Percentiles rank a stretch among this genome's conserved stretches.
Conservation (phyloP, 345 rosid species). For the Gossypium raimondii region DNA sequence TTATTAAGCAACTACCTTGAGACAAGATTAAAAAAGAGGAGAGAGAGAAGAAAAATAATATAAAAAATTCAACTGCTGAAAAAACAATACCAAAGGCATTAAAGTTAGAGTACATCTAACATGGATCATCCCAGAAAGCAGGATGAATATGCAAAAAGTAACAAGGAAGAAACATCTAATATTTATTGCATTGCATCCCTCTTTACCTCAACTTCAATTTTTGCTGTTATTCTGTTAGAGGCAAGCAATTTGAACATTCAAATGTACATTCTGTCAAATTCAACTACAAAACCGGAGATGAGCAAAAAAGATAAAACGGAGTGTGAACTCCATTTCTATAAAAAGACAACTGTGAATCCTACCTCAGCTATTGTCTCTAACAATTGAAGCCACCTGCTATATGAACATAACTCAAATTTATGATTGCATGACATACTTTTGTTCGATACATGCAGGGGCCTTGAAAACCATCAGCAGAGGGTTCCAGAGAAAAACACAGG, state of each 20-base stretch:
- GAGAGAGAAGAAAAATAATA: no score
- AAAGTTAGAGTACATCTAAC: background rate
- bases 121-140: background rate
- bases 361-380: conserved; percentile 32
- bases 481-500: conserved; percentile 38
- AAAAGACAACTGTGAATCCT: conserved; percentile 33
- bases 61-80: background rate
- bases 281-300: conserved; percentile 44
- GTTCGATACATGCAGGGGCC: conserved; percentile 57
- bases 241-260: conserved; percentile 35
- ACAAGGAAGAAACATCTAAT: conserved; percentile 2
- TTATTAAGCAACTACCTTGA: no score
- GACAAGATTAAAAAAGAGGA: no score
- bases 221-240: conserved; percentile 16
- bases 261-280: conserved; percentile 36
- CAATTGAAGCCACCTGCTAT: conserved; percentile 22
- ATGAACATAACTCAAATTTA: conserved; percentile 23
- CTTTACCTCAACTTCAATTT: conserved; percentile 16
- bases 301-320: conserved; percentile 37
- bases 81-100: background rate
- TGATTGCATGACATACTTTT: conserved; percentile 60
- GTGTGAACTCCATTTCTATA: conserved; percentile 34
- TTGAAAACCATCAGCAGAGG: conserved; percentile 45
- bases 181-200: conserved; percentile 21
- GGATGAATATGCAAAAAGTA: conserved; percentile 13